Percentiles rank a stretch among this genome's conserved stretches.
These are phyloP conservation scores for Hippophae gyantsensis DNA, from an alignment of 306 rosid species.

Conservation along the genomic window DNA sequence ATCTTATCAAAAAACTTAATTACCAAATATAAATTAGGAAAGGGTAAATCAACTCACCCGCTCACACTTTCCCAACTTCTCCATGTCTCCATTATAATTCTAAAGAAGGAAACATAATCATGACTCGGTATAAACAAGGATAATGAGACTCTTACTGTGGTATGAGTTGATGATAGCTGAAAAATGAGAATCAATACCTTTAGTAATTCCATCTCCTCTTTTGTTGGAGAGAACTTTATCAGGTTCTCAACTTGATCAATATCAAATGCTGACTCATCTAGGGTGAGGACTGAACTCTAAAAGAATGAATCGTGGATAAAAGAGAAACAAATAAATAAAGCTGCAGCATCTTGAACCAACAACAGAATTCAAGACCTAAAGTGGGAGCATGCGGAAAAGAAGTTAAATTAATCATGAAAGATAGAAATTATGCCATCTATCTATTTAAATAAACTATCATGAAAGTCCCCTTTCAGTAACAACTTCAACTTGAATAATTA, in stretches of 20 bases:
- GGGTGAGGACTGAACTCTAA: conserved; percentile 7
- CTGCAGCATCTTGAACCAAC: too few relatives aligned
- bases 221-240: neutral
- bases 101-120: conserved; percentile 28
- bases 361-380: too few relatives aligned
- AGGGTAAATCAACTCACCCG: conserved; percentile 35
- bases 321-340: too few relatives aligned
- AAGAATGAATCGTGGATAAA: conserved; percentile 13
- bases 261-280: neutral
- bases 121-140: too few relatives aligned
- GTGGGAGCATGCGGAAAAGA: too few relatives aligned
- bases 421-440: too few relatives aligned
- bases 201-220: conserved; percentile 20
- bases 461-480: too few relatives aligned
- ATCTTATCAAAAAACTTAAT: too few relatives aligned
- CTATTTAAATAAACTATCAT: too few relatives aligned
- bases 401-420: too few relatives aligned
- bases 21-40: neutral
- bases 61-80: conserved; percentile 91
- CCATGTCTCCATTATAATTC: conserved; percentile 70
- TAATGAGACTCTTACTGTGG: neutral
- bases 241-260: neutral
- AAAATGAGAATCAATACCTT: conserved; percentile 41
- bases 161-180: conserved; percentile 6
- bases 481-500: too few relatives aligned